phyloP scores from a whole-genome alignment of 2,329 filamentous ascomycete species.

The Diaporthe sp. region DNA sequence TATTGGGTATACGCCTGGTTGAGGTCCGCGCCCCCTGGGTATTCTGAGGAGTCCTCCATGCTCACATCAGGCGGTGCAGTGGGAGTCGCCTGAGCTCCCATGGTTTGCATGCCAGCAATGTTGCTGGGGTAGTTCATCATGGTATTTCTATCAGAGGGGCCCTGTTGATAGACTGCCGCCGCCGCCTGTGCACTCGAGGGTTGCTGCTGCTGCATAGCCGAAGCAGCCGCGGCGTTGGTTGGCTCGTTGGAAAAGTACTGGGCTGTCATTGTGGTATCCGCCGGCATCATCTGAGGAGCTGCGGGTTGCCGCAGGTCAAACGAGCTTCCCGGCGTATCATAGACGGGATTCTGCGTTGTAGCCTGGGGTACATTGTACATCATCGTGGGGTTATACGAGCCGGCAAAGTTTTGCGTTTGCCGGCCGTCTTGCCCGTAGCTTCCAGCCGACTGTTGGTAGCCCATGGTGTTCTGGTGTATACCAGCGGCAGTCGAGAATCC shows the following conservation, averaged over 20 bases:
- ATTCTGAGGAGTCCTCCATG: conserved; percentile 68
- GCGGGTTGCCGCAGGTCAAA: conserved; percentile 83
- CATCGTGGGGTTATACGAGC: conserved; percentile 73
- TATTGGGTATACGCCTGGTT: conserved; percentile 79
- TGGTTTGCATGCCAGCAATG: conserved; percentile 61
- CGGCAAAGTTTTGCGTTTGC: conserved; percentile 66
- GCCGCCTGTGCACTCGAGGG: conserved; percentile 63
- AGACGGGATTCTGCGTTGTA: conserved; percentile 72
- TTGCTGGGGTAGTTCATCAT: conserved; percentile 66
- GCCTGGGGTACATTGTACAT: conserved; percentile 84
- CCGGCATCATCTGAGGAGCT: conserved; percentile 80
- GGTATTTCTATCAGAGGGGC: conserved; percentile 62
- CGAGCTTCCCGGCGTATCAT: conserved; percentile 77
- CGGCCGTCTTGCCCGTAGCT: conserved; percentile 75
- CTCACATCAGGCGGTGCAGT: conserved; percentile 56
- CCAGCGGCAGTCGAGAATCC: conserved; percentile 65
- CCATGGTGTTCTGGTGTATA: conserved; percentile 67
- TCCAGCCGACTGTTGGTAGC: conserved; percentile 66
- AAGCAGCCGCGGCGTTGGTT: conserved; percentile 70
- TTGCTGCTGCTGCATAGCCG: conserved; percentile 63
- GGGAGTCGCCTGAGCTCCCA: conserved; percentile 56
- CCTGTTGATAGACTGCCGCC: conserved; percentile 75
- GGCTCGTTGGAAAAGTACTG: conserved; percentile 82
- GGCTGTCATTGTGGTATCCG: conserved; percentile 68
- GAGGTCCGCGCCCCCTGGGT: conserved; percentile 66